Evolutionary conservation across 2,329 filamentous ascomycete species (phyloP), one percentile per base, ranked within the genome.

Genomic region (Trichoderma gracile): DNA sequence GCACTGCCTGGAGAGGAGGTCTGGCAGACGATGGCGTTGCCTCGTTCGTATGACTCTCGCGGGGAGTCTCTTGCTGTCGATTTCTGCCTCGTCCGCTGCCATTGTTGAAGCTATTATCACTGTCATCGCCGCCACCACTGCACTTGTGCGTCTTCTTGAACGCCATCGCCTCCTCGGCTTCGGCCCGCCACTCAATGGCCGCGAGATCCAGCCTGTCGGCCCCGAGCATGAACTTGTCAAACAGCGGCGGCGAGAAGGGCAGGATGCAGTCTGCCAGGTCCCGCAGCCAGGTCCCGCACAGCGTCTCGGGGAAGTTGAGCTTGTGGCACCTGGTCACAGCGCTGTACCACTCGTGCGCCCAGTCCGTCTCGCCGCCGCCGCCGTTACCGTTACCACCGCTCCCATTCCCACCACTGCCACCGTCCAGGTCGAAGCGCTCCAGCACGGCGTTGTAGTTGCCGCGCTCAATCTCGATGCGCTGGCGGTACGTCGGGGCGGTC

Each of bases 331-430:
- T 46, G n/a, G 47, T 60, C 9, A 65, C 56, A 2, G 56, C 47
- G 49, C 46, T 60, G 42, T 60, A 56, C 63, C 63, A 65, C 63
- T 65, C 55, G 5, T 60, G 47, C 3, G 63, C 63, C 63, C 63
- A 65, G 43, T 64, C 61, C 14, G 46, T 46, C 46, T 57, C 52
- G 23, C 14, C 23, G 38, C 23, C 14, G 10, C 10, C 10, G 33
- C 33, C 33, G 10, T 8, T 5, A 10, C 33, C 33, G 10, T 38
- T 25, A 5, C 25, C 25, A 10, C 33, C 33, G 10, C 14, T 25
- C 3, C 25, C 25, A 25, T 25, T 25, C 25, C 25, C 25, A 25
- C 25, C 5, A 25, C 25, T 5, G 5, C 25, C 25, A 3, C 25
- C 33, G n/a, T 52, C 61, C 8, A 64, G 38, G 23, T 64, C 61